Percentiles rank a stretch among this genome's conserved stretches.
phyloP scores from a whole-genome alignment of 257 asterid genomes.

The Thymus quinquecostatus region DNA sequence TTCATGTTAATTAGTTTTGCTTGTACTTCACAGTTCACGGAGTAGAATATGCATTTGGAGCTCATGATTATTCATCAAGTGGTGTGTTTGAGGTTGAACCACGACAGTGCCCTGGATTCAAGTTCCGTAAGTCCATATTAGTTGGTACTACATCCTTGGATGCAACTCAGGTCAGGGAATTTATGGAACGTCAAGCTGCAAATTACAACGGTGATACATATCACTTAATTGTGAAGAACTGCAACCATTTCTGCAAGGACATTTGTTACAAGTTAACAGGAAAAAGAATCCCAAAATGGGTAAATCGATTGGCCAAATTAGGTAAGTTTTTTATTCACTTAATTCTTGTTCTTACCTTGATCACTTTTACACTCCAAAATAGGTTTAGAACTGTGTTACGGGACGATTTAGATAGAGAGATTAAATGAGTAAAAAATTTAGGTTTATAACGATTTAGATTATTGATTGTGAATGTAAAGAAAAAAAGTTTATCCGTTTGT shows the following conservation, averaged over 20 bases:
- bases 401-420: background rate
- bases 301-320: conserved; percentile 89
- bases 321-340: conserved; percentile 45
- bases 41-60: conserved; percentile 94
- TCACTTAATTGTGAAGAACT: conserved; percentile 91
- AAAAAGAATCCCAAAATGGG: conserved; percentile 88
- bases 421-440: background rate
- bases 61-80: conserved; percentile 82
- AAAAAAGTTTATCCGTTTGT: background rate
- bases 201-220: conserved; percentile 81
- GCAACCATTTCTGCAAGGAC: conserved; percentile 96
- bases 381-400: background rate
- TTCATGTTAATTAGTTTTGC: background rate
- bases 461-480: background rate
- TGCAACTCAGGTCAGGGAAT: conserved; percentile 70
- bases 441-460: background rate
- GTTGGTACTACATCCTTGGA: conserved; percentile 75
- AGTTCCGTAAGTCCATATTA: conserved; percentile 80
- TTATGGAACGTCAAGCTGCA: conserved; percentile 81
- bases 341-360: background rate
- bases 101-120: conserved; percentile 90
- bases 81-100: conserved; percentile 98
- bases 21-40: conserved; percentile 68
- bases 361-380: background rate
- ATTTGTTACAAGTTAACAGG: conserved; percentile 79